Percentiles rank a stretch among this genome's conserved stretches.
phyloP scores from a whole-genome alignment of 148 eudicot genomes.

The Camellia granthamiana region DNA sequence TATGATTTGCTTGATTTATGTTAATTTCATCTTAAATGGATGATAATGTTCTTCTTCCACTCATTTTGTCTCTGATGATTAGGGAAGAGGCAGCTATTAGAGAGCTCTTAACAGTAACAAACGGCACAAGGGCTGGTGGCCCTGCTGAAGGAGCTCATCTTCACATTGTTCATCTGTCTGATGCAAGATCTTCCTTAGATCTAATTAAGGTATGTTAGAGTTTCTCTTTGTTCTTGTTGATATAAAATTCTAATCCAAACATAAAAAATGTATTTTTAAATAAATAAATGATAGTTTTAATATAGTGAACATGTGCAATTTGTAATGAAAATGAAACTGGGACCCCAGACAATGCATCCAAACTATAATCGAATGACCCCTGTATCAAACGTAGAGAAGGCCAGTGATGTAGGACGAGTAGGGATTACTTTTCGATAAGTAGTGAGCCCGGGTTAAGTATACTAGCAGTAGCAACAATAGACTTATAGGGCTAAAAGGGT shows the following conservation, averaged over 20 bases:
- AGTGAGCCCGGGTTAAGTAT: too few relatives aligned
- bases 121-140: conserved; percentile 69
- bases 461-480: too few relatives aligned
- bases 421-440: too few relatives aligned
- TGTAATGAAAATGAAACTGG: too few relatives aligned
- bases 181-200: conserved; percentile 75
- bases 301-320: too few relatives aligned
- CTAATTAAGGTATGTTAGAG: conserved; percentile 60
- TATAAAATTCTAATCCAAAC: too few relatives aligned
- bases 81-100: conserved; percentile 94
- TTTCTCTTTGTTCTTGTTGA: background rate
- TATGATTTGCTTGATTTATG: background rate
- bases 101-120: conserved; percentile 65
- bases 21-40: background rate
- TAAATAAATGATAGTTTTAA: too few relatives aligned
- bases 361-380: background rate
- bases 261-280: background rate
- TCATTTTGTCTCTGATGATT: background rate
- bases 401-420: too few relatives aligned
- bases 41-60: background rate
- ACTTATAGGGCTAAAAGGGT: too few relatives aligned
- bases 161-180: conserved; percentile 89
- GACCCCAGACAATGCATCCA: background rate
- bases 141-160: conserved; percentile 96
- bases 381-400: background rate